Evolutionary conservation across 1,284 basidiomycete genomes (phyloP).

Genomic region (Trametes versicolor): DNA sequence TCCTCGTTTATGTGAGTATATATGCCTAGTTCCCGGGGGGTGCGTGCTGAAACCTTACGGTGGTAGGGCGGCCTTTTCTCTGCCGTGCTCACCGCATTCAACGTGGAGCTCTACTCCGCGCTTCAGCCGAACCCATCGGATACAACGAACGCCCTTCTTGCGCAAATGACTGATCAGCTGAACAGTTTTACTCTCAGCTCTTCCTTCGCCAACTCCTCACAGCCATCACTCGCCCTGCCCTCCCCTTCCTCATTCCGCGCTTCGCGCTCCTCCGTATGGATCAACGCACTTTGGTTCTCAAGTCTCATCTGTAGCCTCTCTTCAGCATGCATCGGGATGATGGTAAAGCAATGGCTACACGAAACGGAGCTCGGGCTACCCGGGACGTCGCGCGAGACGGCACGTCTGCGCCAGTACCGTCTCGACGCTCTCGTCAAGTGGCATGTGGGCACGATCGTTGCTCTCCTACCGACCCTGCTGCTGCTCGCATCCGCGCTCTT

Average conservation of each 20-base stretch:
- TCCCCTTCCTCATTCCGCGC: background rate
- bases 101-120: constrained; percentile 10
- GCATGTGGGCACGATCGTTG: constrained; percentile 15
- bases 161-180: constrained; percentile 9
- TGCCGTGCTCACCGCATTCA: constrained; percentile 15
- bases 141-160: background rate
- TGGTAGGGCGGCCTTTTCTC: constrained; percentile 14
- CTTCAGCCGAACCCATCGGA: constrained; percentile 4
- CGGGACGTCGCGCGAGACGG: background rate
- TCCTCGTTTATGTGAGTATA: constrained; percentile 8
- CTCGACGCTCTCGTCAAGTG: constrained; percentile 10
- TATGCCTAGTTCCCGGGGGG: background rate
- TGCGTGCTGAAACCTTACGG: background rate
- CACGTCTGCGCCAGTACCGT: constrained; percentile 15
- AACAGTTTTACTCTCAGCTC: constrained; percentile 8
- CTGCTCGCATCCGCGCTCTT: constrained; percentile 19
- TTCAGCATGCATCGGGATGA: constrained; percentile 19
- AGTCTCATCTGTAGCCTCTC: constrained; percentile 74
- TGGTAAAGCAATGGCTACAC: constrained; percentile 28
- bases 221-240: background rate
- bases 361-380: background rate
- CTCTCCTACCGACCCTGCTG: constrained; percentile 20
- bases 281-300: constrained; percentile 73
- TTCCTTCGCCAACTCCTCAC: constrained; percentile 14
- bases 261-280: constrained; percentile 49